These are phyloP conservation scores for Aspergillus sp. DNA, from an alignment of 2,329 filamentous ascomycete species.

Conservation along the genomic window DNA sequence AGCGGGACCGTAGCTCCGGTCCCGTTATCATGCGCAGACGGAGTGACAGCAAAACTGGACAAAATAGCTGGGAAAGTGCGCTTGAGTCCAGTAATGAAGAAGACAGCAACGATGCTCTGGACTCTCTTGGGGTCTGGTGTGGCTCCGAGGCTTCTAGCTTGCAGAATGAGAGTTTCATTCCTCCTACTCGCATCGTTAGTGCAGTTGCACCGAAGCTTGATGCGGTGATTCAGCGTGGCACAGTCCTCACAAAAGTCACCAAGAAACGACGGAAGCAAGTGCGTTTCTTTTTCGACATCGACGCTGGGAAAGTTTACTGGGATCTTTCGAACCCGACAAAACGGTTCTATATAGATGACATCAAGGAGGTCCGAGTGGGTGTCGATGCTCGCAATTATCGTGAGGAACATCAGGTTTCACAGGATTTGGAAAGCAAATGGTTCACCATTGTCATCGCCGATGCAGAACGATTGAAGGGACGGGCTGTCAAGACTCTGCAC, in stretches of 20 bases:
- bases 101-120: conserved; percentile 49
- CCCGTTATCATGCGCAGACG: conserved; percentile 83
- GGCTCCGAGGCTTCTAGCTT: conserved; percentile 44
- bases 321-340: conserved; percentile 77
- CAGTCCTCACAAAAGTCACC: conserved; percentile 76
- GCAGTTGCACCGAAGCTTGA: conserved; percentile 70
- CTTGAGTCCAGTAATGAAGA: conserved; percentile 44
- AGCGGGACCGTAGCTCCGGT: conserved; percentile 83
- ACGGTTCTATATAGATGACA: conserved; percentile 90
- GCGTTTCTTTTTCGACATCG: conserved; percentile 75
- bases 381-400: conserved; percentile 85
- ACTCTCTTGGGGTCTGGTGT: conserved; percentile 45
- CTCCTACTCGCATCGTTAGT: conserved; percentile 37
- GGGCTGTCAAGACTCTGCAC: conserved; percentile 75
- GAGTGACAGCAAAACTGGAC: conserved; percentile 83
- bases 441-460: conserved; percentile 88
- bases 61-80: conserved; percentile 52
- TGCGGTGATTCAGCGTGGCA: conserved; percentile 74
- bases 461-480: conserved; percentile 73
- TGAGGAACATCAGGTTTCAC: conserved; percentile 73
- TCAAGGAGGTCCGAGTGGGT: conserved; percentile 83
- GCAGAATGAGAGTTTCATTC: conserved; percentile 39
- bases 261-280: conserved; percentile 76
- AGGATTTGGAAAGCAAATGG: conserved; percentile 70
- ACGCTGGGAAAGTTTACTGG: conserved; percentile 86